Evolutionary conservation across 1,284 basidiomycete genomes (phyloP).

Genomic region (Rhodotorula sp.): DNA sequence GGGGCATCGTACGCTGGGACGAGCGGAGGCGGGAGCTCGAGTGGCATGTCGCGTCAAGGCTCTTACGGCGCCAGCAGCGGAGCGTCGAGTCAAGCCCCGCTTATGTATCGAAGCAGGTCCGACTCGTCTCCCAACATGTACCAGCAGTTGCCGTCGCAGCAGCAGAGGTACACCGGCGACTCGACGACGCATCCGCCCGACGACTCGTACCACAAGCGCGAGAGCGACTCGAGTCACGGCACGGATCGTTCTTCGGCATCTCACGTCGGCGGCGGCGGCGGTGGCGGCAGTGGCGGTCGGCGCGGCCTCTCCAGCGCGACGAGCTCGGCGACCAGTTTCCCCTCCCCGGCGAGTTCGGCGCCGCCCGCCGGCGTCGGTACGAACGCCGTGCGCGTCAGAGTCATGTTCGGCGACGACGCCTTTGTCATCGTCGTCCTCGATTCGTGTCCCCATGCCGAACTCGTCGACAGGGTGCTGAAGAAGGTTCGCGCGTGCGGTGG

Average conservation of each 20-base stretch:
- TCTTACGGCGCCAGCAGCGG: slow-evolving; percentile 18
- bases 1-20: background rate
- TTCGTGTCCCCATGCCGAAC: slow-evolving; percentile 69
- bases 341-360: background rate
- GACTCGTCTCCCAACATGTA: slow-evolving; percentile 55
- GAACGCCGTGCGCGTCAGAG: slow-evolving; percentile 51
- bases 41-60: slow-evolving; percentile 1
- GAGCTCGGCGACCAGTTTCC: background rate
- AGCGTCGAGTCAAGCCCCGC: slow-evolving; percentile 38
- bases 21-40: slow-evolving; percentile 11
- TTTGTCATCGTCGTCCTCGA: slow-evolving; percentile 86
- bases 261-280: slow-evolving; percentile 16
- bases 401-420: slow-evolving; percentile 82
- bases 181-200: no score
- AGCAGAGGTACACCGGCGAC: background rate
- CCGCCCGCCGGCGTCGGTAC: slow-evolving; percentile 1
- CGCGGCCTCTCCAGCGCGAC: slow-evolving; percentile 10
- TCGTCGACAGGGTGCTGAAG: slow-evolving; percentile 84
- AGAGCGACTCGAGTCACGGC: slow-evolving; percentile 35
- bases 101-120: slow-evolving; percentile 51
- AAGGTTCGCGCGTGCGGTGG: slow-evolving; percentile 85
- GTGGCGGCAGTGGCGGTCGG: slow-evolving; percentile 24
- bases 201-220: slow-evolving; percentile 23
- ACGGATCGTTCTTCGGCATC: slow-evolving; percentile 41
- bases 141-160: slow-evolving; percentile 40